Base-by-base conservation (phyloP, 2,329 filamentous ascomycete species). In the Diaporthe australafricana region DNA sequence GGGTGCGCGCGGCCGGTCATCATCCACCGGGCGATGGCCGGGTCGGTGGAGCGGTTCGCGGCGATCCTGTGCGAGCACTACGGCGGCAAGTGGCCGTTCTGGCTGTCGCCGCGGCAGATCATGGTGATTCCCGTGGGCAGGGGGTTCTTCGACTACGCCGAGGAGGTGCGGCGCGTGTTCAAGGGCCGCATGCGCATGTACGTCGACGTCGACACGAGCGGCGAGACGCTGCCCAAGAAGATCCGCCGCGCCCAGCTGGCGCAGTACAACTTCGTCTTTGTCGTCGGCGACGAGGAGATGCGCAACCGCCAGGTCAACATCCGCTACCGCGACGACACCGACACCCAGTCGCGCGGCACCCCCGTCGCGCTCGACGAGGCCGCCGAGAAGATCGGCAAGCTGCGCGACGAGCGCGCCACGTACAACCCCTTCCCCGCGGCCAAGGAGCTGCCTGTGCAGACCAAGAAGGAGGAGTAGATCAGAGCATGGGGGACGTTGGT, bases 171-270 rank as follows among this genome's bases (percentile, higher is more conserved):
- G 78, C 81, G 83, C 72, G 85, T 91, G 74, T 92, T 95, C 84
- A 89, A 91, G 78, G 86, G 87, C 73, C 60, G 35, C 30, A 87
- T 91, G 80, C 87, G 87, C 62, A 89, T 96, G 81, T 93, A 92
- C 78, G 89, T 90, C 79, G 92, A 94, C 80, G 86, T 92, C 72
- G 92, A 94, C 79, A 85, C 92, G 66, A 89, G 89, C 76, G 90
- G 92, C 77, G 94, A 96, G 83, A 96, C 93, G 8, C 90, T 96
- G 84, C 92, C 94, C 81, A 96, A 96, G 89, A 96, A 96, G 90
- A 94, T 96, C 76, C 91, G 93, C 77, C 95, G 89, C 70, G 94
- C 91, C 17, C 94, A 96, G 83, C 82, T 96, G 77, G 87, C 91
- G 67, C 92, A 95, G 82, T 96, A 95, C 85, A 95, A 95, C 85